Evolutionary conservation across 2,329 filamentous ascomycete genomes (phyloP).

Genomic region (Samsoniella hepiali): DNA sequence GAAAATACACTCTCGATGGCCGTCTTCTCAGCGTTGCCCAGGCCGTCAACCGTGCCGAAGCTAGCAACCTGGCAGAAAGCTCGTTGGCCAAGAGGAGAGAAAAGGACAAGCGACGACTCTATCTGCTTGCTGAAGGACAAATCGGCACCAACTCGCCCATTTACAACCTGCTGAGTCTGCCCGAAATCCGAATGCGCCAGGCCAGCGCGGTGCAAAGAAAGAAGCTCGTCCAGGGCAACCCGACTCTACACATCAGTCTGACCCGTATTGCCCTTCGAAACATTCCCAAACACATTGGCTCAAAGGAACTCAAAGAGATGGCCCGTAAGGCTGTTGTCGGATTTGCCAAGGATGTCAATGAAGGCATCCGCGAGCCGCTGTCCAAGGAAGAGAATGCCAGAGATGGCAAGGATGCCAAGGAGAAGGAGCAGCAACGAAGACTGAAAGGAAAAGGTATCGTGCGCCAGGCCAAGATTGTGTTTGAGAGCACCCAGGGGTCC

Average conservation of each 20-base stretch:
- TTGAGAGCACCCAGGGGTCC: conserved; percentile 79
- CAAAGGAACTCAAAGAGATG: conserved; percentile 86
- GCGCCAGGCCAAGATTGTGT: conserved; percentile 90
- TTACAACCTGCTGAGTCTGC: conserved; percentile 70
- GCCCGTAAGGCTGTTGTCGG: conserved; percentile 91
- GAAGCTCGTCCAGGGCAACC: conserved; percentile 86
- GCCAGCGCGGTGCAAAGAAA: conserved; percentile 83
- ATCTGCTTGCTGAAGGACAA: conserved; percentile 81
- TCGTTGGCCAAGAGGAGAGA: conserved; percentile 62
- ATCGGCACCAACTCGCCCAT: conserved; percentile 75
- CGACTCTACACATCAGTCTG: conserved; percentile 80
- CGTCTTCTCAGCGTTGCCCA: conserved; percentile 80
- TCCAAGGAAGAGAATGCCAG: conserved; percentile 86
- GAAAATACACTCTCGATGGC: conserved; percentile 86
- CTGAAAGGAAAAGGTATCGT: conserved; percentile 82
- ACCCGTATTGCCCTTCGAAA: conserved; percentile 91
- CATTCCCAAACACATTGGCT: conserved; percentile 75
- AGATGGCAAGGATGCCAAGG: conserved; percentile 74
- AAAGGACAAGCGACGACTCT: conserved; percentile 87
- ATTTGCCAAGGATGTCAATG: conserved; percentile 86
- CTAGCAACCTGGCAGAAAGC: conserved; percentile 68
- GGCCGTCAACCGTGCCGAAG: conserved; percentile 81
- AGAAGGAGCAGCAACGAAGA: conserved; percentile 76
- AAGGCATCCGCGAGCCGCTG: conserved; percentile 68
- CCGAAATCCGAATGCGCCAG: conserved; percentile 85